Evolutionary conservation across 1,284 basidiomycete genomes (phyloP), one percentile per base, ranked within the genome.

Genomic region (Austroboletus rostrupii): DNA sequence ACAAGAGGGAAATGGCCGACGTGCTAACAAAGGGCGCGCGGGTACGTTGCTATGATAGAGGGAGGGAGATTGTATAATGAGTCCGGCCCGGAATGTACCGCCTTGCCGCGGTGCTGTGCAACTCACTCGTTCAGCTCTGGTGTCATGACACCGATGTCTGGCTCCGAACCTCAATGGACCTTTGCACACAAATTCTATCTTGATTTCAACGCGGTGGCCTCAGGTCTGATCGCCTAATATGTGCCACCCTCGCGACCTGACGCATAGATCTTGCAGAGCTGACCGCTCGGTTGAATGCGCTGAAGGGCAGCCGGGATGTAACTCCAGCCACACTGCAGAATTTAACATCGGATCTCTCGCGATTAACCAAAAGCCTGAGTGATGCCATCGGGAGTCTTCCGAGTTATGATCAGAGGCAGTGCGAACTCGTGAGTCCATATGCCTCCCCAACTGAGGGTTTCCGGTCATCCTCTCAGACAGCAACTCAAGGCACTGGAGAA

Each of bases 361-460:
- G 75, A 53, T 65, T 87, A 43, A 72, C 78, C 36, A 87, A 83
- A 57, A 72, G 70, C 19, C 72, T 90, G 17, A 71, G 75, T 1
- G 83, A 81, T 59, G 84, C 81, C 7, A 79, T 78, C 8, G 72
- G 75, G 3, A 79, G 74, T 50, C 68, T 92, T 36, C 85, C 89
- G 5, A 71, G 77, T 37, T 90, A 88, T 61, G 87, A 90, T 65
- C 87, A 87, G 60, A 74, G 83, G 52, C 81, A 81, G 57, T 87
- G 77, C 59, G 85, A 87, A 58, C 65, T 72, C 57, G 89, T 90
- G 57, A 53, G 83, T 73, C 28, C 20, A n/a, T 42, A 14, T 14
- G 16, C 23, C 38, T 11, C 39, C 8, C 41, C 28, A 29, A 46
- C 13, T 11, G 19, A 39, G 41, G 9, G 13, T 40, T 40, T 47